Percentiles rank a stretch among this genome's conserved stretches.
Evolutionary conservation across 2,329 filamentous ascomycete species (phyloP).

Genomic region (Phoma herbarum): DNA sequence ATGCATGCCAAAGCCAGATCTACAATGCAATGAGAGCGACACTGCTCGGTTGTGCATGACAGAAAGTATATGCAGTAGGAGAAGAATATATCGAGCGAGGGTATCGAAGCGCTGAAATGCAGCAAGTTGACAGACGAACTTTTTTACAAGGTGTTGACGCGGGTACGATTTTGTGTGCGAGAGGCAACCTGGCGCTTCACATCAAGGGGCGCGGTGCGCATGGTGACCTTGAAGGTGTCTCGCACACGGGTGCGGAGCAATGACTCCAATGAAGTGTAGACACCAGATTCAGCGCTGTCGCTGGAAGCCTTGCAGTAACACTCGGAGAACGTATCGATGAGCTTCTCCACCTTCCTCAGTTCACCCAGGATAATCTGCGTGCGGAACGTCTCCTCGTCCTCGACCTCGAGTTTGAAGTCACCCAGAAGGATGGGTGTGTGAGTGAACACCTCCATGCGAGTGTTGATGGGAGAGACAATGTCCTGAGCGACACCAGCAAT

Average conservation of each 20-base stretch:
- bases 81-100: conserved; percentile 13
- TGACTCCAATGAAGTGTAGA: conserved; percentile 43
- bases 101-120: conserved; percentile 22
- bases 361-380: conserved; percentile 47
- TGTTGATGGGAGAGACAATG: conserved; percentile 29
- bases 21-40: conserved; percentile 14
- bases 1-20: conserved; percentile 1
- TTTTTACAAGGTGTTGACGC: conserved; percentile 42
- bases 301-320: conserved; percentile 44
- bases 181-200: conserved; percentile 47
- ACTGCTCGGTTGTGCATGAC: conserved; percentile 6
- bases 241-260: conserved; percentile 47
- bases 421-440: conserved; percentile 38
- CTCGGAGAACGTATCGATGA: conserved; percentile 50
- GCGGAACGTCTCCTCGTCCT: conserved; percentile 44
- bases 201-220: conserved; percentile 47
- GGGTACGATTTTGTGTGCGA: conserved; percentile 38
- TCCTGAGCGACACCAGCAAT: conserved; percentile 39
- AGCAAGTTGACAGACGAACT: conserved; percentile 9
- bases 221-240: conserved; percentile 50
- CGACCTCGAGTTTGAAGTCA: conserved; percentile 36
- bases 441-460: conserved; percentile 41
- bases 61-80: background rate
- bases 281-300: conserved; percentile 40
- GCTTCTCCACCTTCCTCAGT: conserved; percentile 49